Conservation (phyloP, 805 yeast species). For the Ogataea populi-albae region DNA sequence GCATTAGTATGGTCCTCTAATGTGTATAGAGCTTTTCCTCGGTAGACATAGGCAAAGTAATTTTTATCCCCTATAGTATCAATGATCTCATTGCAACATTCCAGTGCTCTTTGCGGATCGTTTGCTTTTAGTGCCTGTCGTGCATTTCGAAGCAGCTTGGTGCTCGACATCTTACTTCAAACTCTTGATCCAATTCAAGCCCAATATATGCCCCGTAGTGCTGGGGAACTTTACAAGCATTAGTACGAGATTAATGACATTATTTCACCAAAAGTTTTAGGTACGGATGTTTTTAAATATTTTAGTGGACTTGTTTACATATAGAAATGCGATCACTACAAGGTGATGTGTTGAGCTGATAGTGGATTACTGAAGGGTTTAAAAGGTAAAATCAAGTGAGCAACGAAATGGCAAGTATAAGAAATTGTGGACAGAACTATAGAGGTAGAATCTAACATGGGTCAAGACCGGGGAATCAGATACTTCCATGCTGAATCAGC, state of each 20-base stretch:
- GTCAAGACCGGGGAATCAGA: background rate
- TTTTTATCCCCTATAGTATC: conserved; percentile 49
- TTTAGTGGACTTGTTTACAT: no score
- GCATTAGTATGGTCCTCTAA: conserved; percentile 40
- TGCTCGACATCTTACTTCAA: conserved; percentile 24
- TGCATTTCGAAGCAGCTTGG: conserved; percentile 44
- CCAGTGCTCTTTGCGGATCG: conserved; percentile 62
- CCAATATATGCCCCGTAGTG: no score
- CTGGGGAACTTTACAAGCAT: no score
- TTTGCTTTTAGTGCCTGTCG: conserved; percentile 48
- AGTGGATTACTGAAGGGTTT: no score
- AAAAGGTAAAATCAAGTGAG: no score
- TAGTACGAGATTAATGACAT: no score
- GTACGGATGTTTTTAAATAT: no score
- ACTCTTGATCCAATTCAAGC: no score
- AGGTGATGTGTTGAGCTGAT: no score
- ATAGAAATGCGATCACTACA: no score
- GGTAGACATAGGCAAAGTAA: conserved; percentile 66
- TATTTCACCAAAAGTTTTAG: no score
- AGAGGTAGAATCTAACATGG: background rate
- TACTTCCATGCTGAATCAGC: conserved; percentile 25
- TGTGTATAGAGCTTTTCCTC: conserved; percentile 65
- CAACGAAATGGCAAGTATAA: background rate
- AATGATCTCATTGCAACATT: conserved; percentile 53
- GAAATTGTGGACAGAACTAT: background rate